Percentiles rank a stretch among this genome's conserved stretches.
Evolutionary conservation across 441 rosid genomes (phyloP).

Genomic region (Croton setiger): DNA sequence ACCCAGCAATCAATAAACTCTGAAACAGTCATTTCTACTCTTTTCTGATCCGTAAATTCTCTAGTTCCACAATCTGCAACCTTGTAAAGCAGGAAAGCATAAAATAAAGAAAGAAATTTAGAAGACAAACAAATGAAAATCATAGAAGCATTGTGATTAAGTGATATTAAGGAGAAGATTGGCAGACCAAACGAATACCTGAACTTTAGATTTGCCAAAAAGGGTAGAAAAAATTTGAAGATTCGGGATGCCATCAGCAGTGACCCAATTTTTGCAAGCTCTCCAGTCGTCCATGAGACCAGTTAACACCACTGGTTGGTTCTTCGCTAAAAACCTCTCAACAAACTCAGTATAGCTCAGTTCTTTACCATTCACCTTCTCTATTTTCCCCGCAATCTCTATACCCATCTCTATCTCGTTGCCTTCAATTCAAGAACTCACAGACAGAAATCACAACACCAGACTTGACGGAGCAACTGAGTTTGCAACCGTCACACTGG

Average conservation of each 20-base stretch:
- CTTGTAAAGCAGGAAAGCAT: slow-evolving; percentile 26
- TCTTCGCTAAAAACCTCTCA: slow-evolving; percentile 58
- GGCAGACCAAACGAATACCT: slow-evolving; percentile 35
- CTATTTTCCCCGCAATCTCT: slow-evolving; percentile 53
- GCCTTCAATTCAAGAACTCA: not conserved
- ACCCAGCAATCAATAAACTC: slow-evolving; percentile 66
- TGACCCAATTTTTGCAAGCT: slow-evolving; percentile 79
- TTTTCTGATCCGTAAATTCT: slow-evolving; percentile 85
- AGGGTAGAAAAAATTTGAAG: slow-evolving; percentile 58
- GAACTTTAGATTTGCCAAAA: slow-evolving; percentile 75
- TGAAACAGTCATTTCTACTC: slow-evolving; percentile 70
- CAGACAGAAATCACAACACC: not conserved
- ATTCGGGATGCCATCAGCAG: slow-evolving; percentile 49
- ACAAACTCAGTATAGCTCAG: slow-evolving; percentile 57
- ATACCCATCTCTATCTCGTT: slow-evolving; percentile 40
- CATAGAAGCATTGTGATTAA: not conserved
- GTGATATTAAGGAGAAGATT: not conserved
- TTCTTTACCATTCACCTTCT: slow-evolving; percentile 62
- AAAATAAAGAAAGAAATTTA: not conserved
- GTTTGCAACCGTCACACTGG: not conserved
- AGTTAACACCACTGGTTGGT: slow-evolving; percentile 67
- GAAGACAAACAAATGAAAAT: not conserved
- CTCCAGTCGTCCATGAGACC: slow-evolving; percentile 82
- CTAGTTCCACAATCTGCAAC: slow-evolving; percentile 82
- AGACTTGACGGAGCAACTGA: not conserved